Conservation (phyloP, 345 rosid genomes). For the Erysimum cheiranthoides region DNA sequence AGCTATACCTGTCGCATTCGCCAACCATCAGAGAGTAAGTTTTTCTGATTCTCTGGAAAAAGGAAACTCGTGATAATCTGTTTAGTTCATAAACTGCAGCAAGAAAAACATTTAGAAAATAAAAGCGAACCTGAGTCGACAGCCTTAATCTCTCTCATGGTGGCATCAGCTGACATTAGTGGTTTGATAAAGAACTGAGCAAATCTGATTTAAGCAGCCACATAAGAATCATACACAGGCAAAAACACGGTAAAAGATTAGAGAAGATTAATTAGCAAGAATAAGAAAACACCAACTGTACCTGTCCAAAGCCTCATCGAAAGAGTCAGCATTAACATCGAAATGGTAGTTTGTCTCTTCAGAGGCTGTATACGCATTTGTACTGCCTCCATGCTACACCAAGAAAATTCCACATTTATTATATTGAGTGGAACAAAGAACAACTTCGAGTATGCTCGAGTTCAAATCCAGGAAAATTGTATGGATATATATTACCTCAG, state of each 20-base stretch:
- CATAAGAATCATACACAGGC: constrained; percentile 36
- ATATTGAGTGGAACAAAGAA: constrained; percentile 1
- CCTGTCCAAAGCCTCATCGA: constrained; percentile 94
- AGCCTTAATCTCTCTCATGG: constrained; percentile 87
- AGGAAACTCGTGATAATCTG: constrained; percentile 33
- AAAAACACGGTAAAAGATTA: constrained; percentile 15
- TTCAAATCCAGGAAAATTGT: background rate
- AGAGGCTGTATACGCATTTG: constrained; percentile 81
- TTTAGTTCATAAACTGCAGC: background rate
- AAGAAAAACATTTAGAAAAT: background rate
- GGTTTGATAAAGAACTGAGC: constrained; percentile 91
- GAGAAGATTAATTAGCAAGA: constrained; percentile 22
- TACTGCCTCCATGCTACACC: constrained; percentile 86
- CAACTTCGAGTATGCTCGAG: background rate
- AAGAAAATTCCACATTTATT: background rate
- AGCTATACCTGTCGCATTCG: constrained; percentile 79
- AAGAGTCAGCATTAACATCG: constrained; percentile 72
- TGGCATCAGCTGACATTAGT: constrained; percentile 93
- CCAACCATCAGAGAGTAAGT: constrained; percentile 82
- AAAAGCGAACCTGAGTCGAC: constrained; percentile 86
- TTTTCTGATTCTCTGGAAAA: constrained; percentile 85
- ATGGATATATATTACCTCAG: constrained; percentile 56
- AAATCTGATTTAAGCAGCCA: constrained; percentile 56
- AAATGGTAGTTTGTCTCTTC: constrained; percentile 81
- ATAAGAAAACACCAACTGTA: constrained; percentile 29